Evolutionary conservation across 345 rosid species (phyloP).

Genomic region (Turnera subulata): DNA sequence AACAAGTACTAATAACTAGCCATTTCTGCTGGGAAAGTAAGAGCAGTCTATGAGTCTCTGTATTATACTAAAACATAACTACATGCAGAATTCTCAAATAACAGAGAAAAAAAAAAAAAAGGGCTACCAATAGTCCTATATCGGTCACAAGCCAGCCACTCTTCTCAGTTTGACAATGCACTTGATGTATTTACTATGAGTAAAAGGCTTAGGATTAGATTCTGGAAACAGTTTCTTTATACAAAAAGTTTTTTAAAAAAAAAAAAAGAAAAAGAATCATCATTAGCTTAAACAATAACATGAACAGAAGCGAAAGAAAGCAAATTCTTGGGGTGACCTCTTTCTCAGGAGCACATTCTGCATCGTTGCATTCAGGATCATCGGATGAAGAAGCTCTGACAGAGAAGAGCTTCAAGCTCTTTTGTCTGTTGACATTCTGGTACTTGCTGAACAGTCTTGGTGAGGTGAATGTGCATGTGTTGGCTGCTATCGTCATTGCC

Average conservation of each 20-base stretch:
- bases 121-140: too few relatives aligned
- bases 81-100: not conserved
- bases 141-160: too few relatives aligned
- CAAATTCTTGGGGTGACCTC: conserved; percentile 43
- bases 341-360: conserved; percentile 95
- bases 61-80: not conserved
- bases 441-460: conserved; percentile 32
- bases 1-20: not conserved
- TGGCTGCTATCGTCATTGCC: conserved; percentile 59
- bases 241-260: too few relatives aligned
- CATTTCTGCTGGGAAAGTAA: not conserved
- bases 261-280: too few relatives aligned
- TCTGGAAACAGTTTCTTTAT: too few relatives aligned
- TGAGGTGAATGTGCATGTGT: conserved; percentile 47
- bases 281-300: too few relatives aligned
- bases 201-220: too few relatives aligned
- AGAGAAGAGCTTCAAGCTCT: conserved; percentile 22
- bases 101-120: not conserved
- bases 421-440: conserved; percentile 14
- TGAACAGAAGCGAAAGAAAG: not conserved
- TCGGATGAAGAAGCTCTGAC: conserved; percentile 62
- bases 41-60: not conserved
- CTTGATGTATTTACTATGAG: too few relatives aligned
- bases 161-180: too few relatives aligned
- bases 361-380: conserved; percentile 71